Evolutionary conservation across 2,329 filamentous ascomycete genomes (phyloP), one percentile per base, ranked within the genome.

Genomic region (Akanthomyces uredinophilus): DNA sequence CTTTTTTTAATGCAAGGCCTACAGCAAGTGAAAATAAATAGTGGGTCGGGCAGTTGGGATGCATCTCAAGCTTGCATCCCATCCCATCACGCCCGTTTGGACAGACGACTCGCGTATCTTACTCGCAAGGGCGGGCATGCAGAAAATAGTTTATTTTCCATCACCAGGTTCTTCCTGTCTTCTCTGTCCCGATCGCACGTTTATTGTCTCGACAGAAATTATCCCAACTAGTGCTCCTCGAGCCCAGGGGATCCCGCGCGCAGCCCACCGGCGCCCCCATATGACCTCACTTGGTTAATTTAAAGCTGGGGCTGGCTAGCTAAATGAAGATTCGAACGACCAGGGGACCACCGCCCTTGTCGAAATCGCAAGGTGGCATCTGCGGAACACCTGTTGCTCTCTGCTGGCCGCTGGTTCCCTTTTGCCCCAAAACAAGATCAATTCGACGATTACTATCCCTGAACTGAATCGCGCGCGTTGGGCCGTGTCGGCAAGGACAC

Each of bases 341-440:
- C 63, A 65, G 65, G 68, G 66, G 59, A 55, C 39, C 22, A 20
- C 8, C 50, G 24, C 50, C 51, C 27, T 32, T 60, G 51, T 64
- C 58, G 59, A 62, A 70, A 66, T 66, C 68, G 70, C 67, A 69
- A 71, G 70, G 70, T 71, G 70, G 68, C 70, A 69, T 70, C 65
- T 68, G 64, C 64, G 57, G 27, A 51, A 55, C 58, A 46, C 50
- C 52, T 16, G n/a, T 44, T 35, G 32, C 7, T 35, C 32, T 35
- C 29, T 35, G 27, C 44, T 53, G 56, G 24, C 16, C 4, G 16
- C 24, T 39, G 39, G 24, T 35, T n/a, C n/a, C 32, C 32, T 20
- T 46, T 32, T 14, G 10, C 46, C 43, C 20, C 29, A 18, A 18
- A 20, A 22, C 47, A 47, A 54, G 2, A 16, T 35, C 10, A 39